Evolutionary conservation across 106 monocot genomes (phyloP).

Genomic region (Alisma plantagoaquatica): DNA sequence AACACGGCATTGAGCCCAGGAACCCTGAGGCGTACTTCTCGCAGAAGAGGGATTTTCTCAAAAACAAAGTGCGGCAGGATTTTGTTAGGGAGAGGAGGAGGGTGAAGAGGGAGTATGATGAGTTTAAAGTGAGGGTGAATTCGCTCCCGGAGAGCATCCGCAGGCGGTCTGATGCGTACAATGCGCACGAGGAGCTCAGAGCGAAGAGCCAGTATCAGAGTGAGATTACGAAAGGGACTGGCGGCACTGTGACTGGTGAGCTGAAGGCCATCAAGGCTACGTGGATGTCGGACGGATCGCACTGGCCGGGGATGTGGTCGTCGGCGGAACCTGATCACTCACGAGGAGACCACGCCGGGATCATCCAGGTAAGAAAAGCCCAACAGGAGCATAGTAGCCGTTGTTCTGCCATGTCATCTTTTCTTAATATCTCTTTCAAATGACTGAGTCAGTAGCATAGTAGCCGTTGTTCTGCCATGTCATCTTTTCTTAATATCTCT

Average conservation of each 20-base stretch:
- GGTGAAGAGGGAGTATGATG: slow-evolving; percentile 96
- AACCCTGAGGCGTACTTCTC: slow-evolving; percentile 90
- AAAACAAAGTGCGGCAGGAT: slow-evolving; percentile 78
- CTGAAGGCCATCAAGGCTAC: slow-evolving; percentile 46
- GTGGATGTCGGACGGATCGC: slow-evolving; percentile 94
- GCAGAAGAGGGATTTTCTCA: slow-evolving; percentile 67
- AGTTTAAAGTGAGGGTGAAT: slow-evolving; percentile 92
- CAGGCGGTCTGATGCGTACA: slow-evolving; percentile 80
- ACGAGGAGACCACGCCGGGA: slow-evolving; percentile 82
- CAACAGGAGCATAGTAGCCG: too few relatives aligned
- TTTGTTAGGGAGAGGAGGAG: slow-evolving; percentile 89
- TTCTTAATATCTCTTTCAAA: not conserved
- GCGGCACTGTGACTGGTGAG: slow-evolving; percentile 5
- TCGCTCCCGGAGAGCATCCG: slow-evolving; percentile 74
- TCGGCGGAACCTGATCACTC: slow-evolving; percentile 45
- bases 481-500: too few relatives aligned
- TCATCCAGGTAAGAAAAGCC: slow-evolving; percentile 73
- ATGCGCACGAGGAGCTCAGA: slow-evolving; percentile 75
- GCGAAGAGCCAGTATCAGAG: slow-evolving; percentile 31
- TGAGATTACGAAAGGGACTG: slow-evolving; percentile 22
- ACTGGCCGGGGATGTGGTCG: slow-evolving; percentile 94
- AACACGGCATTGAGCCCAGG: slow-evolving; percentile 80
- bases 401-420: too few relatives aligned
- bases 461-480: not conserved
- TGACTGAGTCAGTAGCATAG: not conserved